Evolutionary conservation across 805 yeast genomes (phyloP).

Genomic region (Ascoidea tarda): DNA sequence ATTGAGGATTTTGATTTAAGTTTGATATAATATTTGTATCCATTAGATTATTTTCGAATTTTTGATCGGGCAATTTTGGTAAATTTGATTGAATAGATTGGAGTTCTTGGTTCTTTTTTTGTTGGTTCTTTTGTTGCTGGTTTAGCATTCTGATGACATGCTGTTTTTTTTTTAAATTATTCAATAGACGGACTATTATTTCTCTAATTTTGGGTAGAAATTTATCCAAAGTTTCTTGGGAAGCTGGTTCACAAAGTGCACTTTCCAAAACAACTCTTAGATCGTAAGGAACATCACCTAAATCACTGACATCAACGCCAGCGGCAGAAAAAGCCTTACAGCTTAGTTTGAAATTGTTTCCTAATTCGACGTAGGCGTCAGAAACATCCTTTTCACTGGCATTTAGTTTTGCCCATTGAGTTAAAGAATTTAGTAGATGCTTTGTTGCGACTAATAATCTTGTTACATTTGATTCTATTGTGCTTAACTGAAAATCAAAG

Average conservation of each 20-base stretch:
- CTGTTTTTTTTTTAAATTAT: conserved; percentile 72
- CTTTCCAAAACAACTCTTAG: conserved; percentile 70
- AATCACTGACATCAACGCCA: conserved; percentile 68
- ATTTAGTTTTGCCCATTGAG: conserved; percentile 79
- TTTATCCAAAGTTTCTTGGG: conserved; percentile 66
- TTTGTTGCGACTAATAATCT: conserved; percentile 78
- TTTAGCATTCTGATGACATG: conserved; percentile 29
- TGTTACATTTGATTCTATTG: conserved; percentile 70
- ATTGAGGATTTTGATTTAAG: no score
- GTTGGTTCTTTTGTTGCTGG: conserved; percentile 12
- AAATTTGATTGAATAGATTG: neutral
- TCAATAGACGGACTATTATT: conserved; percentile 68
- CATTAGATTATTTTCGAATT: no score
- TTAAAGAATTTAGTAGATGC: conserved; percentile 69
- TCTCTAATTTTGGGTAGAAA: conserved; percentile 78
- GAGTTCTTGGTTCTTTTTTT: conserved; percentile 7
- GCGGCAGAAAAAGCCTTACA: conserved; percentile 65
- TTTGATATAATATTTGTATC: no score
- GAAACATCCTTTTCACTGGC: conserved; percentile 78
- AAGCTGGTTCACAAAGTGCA: conserved; percentile 74
- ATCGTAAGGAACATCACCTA: conserved; percentile 83
- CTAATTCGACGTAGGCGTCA: conserved; percentile 80
- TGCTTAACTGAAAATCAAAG: conserved; percentile 14
- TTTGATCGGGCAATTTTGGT: no score
- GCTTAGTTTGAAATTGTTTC: conserved; percentile 84